Percentiles rank a stretch among this genome's conserved stretches.
These are phyloP conservation scores for Phytopythium mirpurense DNA, from an alignment of 352 stramenopile genomes.

Conservation along the genomic window DNA sequence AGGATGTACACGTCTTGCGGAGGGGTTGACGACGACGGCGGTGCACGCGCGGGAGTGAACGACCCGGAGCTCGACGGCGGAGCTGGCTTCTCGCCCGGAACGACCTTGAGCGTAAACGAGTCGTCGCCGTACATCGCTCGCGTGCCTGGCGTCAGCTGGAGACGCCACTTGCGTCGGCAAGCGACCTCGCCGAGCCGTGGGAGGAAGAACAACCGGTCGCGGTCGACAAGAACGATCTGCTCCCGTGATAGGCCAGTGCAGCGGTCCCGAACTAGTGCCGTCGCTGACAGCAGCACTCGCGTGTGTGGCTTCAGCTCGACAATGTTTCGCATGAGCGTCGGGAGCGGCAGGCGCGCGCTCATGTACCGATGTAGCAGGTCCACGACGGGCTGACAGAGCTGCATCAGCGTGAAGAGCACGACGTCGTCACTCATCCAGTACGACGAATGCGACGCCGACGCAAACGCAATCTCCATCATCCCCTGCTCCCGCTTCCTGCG, in stretches of 20 bases:
- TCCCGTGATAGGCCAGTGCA: conserved; percentile 76
- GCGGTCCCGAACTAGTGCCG: conserved; percentile 67
- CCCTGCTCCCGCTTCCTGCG: conserved; percentile 71
- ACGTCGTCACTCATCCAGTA: conserved; percentile 89
- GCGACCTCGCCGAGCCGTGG: conserved; percentile 55
- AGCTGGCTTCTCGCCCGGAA: conserved; percentile 30
- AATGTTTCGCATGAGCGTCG: conserved; percentile 71
- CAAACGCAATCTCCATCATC: conserved; percentile 85
- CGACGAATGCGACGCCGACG: conserved; percentile 76
- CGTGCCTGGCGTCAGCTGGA: conserved; percentile 43
- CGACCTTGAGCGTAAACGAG: conserved; percentile 74
- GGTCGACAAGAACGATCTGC: conserved; percentile 67
- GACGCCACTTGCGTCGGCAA: conserved; percentile 63
- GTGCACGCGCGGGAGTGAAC: background rate
- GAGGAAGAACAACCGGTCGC: conserved; percentile 63
- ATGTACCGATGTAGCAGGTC: conserved; percentile 80
- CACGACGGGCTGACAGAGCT: conserved; percentile 79
- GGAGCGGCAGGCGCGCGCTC: conserved; percentile 63
- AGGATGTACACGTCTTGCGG: conserved; percentile 39
- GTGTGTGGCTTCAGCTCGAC: conserved; percentile 75
- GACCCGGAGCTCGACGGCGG: conserved; percentile 11
- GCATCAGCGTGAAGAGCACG: conserved; percentile 83
- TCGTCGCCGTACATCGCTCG: conserved; percentile 74
- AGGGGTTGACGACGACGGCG: conserved; percentile 17
- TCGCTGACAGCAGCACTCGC: conserved; percentile 58